Evolutionary conservation across 192 early-diverging fungal genomes (phyloP), one percentile per base, ranked within the genome.

Genomic region (Umbelopsis vinacea): DNA sequence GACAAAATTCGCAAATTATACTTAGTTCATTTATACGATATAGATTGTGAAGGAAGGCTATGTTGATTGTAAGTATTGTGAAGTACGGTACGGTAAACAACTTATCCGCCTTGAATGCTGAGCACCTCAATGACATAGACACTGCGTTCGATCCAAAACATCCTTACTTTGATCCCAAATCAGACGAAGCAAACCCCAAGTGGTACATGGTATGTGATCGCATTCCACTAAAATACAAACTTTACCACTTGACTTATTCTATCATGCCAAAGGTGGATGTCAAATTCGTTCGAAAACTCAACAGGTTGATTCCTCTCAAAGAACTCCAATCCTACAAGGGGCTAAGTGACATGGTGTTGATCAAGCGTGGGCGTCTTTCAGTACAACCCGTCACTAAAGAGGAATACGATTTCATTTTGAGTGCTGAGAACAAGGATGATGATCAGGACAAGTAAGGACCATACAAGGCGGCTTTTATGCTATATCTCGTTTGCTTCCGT

Each of bases 161-260:
- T 71, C 90, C 90, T 1, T 96, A 96, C 77, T 95, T 84, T 70
- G 93, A 96, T 71, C 80, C 84, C 7, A 96, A 95, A 71, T 88
- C 88, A 1, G 76, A 86, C 7, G 68, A 80, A 22, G 84, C 86
- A 0, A 77, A 88, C 12, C 93, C 93, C 35, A 91, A 82, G 70
- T 96, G 95, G 93, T 93, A 84, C 74, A 94, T 92, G 90, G 91
- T 89, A 87, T 63, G 70, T 38, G 15, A 50, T 26, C 46, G 35
- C 47, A 21, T n/a, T 38, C 29, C 6, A 43, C 6, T 43, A 43
- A 43, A 4, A 52, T 2, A 15, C 37, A 66, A 23, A 6, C 2
- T 24, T n/a, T 29, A 1, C 50, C 55, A 22, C 40, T 8, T 46
- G 23, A 0, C 48, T 52, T 19, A 15, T 35, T 37, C 11, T 14